Evolutionary conservation across 257 asterid species (phyloP).

Genomic region (Pogostemon cablin): DNA sequence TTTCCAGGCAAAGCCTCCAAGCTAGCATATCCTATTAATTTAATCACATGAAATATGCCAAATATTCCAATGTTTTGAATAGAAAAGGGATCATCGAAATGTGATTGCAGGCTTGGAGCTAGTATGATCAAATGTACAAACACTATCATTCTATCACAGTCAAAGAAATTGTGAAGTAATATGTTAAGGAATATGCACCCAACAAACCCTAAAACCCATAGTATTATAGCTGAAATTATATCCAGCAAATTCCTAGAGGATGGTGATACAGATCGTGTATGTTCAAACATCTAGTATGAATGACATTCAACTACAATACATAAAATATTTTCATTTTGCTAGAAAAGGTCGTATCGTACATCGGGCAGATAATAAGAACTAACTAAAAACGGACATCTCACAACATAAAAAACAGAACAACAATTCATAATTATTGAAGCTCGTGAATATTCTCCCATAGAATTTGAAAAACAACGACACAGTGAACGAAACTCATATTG

Average conservation of each 20-base stretch:
- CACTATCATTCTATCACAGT: too few relatives aligned
- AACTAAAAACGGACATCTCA: not conserved
- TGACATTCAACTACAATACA: not conserved
- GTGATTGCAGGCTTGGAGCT: too few relatives aligned
- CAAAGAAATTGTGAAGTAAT: too few relatives aligned
- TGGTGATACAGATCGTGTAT: not conserved
- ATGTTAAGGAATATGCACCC: not conserved
- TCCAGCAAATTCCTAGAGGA: not conserved
- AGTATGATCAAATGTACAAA: too few relatives aligned
- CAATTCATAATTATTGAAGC: not conserved
- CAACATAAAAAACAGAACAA: not conserved
- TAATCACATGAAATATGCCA: not conserved
- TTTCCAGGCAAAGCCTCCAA: not conserved
- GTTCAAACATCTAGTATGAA: not conserved
- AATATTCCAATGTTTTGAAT: not conserved
- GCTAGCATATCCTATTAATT: conserved; percentile 2
- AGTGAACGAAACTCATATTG: not conserved
- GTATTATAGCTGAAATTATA: not conserved
- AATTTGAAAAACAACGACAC: not conserved
- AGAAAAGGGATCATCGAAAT: too few relatives aligned
- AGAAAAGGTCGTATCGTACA: not conserved
- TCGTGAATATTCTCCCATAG: not conserved
- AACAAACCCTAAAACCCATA: not conserved
- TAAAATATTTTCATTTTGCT: not conserved
- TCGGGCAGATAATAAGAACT: not conserved